Conservation (phyloP, 2,329 filamentous ascomycete genomes). For the Leptodontidium sp. region DNA sequence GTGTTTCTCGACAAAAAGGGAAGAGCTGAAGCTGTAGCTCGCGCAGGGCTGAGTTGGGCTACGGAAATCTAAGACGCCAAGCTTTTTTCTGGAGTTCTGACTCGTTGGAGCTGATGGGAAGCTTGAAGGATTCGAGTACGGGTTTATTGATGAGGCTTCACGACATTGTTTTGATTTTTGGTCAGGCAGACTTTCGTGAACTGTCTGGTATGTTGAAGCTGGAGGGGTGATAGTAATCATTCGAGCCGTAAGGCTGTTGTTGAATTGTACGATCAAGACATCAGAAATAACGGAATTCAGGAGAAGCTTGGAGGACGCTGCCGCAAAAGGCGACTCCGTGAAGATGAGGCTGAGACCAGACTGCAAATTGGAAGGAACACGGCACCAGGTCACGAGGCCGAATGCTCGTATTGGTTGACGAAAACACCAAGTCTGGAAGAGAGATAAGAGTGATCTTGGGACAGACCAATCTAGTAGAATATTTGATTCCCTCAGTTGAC, state of each 20-base stretch:
- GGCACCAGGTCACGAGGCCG: not conserved
- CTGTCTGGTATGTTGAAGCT: not conserved
- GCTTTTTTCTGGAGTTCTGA: not conserved
- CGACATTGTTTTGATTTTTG: not conserved
- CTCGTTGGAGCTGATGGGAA: not conserved
- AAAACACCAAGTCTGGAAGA: too few relatives aligned
- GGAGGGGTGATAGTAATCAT: not conserved
- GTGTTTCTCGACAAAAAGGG: not conserved
- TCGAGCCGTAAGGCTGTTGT: not conserved
- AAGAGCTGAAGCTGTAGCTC: conserved; percentile 7
- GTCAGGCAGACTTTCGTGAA: not conserved
- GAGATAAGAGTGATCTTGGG: too few relatives aligned
- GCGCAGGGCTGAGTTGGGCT: conserved; percentile 8
- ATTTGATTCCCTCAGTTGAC: too few relatives aligned
- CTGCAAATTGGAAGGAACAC: not conserved
- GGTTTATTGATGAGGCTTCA: not conserved
- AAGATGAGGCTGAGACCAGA: conserved; percentile 2
- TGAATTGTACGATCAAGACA: not conserved
- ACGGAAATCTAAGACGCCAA: not conserved
- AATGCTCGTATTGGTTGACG: too few relatives aligned
- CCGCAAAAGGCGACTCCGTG: not conserved
- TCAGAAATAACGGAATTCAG: not conserved
- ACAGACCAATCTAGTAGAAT: too few relatives aligned
- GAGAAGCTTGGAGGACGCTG: not conserved
- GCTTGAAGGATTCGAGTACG: not conserved